A percentile compares a stretch with the other conserved stretches of the same genome.
phyloP scores from a whole-genome alignment of 2,329 filamentous ascomycete genomes.

The Fusarium avenaceum region DNA sequence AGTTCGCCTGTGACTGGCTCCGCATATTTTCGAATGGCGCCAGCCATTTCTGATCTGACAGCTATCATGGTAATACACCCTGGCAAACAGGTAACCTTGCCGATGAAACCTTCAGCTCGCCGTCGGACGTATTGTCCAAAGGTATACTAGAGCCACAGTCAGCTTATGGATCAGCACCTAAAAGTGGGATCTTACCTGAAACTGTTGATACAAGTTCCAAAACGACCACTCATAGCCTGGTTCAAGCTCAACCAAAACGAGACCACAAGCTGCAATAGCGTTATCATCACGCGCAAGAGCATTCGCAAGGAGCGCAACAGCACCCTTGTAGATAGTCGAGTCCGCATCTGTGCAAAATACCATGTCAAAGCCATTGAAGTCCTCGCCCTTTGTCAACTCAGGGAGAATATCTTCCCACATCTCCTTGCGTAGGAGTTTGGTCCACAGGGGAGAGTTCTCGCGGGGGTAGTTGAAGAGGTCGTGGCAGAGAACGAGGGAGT shows the following conservation, averaged over 20 bases:
- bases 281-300: conserved; percentile 37
- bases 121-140: conserved; percentile 43
- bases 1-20: conserved; percentile 38
- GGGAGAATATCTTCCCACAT: conserved; percentile 40
- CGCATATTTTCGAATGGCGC: conserved; percentile 41
- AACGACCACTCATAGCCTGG: conserved; percentile 44
- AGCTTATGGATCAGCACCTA: neutral
- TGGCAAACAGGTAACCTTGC: conserved; percentile 40
- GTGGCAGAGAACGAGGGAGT: conserved; percentile 39
- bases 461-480: conserved; percentile 43
- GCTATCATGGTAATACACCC: conserved; percentile 46
- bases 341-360: conserved; percentile 42
- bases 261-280: conserved; percentile 40
- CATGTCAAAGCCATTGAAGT: conserved; percentile 42
- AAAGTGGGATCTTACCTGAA: conserved; percentile 24
- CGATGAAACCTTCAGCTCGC: conserved; percentile 36
- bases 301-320: conserved; percentile 29
- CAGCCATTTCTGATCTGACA: conserved; percentile 41
- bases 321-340: conserved; percentile 44
- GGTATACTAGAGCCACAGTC: conserved; percentile 23
- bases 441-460: conserved; percentile 37
- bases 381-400: conserved; percentile 21
- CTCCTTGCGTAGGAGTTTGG: conserved; percentile 36
- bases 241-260: conserved; percentile 41
- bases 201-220: conserved; percentile 45